Conservation (phyloP, 1,139 yeast species). For the Zygoascus meyerae region DNA sequence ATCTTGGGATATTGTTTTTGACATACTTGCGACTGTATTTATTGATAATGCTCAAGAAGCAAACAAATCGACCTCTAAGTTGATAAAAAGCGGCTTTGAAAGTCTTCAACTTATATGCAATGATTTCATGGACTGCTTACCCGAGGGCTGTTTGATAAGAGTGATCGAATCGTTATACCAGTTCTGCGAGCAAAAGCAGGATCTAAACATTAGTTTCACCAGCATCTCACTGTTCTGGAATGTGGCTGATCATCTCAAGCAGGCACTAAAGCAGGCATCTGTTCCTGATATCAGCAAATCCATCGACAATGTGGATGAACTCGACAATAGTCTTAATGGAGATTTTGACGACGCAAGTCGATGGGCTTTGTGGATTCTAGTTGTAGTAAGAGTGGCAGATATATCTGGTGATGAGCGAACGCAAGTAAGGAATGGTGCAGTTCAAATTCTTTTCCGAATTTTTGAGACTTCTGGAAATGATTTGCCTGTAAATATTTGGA, state of each 20-base stretch:
- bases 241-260: conserved; percentile 67
- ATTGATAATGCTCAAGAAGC: conserved; percentile 19
- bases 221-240: conserved; percentile 90
- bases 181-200: conserved; percentile 65
- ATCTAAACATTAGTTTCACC: conserved; percentile 81
- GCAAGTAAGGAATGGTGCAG: conserved; percentile 83
- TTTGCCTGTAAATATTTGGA: conserved; percentile 40
- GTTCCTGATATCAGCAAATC: conserved; percentile 14
- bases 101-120: conserved; percentile 77
- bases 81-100: conserved; percentile 65
- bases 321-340: conserved; percentile 1
- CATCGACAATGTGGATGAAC: conserved; percentile 14
- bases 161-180: conserved; percentile 66
- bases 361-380: conserved; percentile 54
- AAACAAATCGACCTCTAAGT: conserved; percentile 11
- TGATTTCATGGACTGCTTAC: conserved; percentile 70
- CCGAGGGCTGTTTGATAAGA: conserved; percentile 49
- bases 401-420: conserved; percentile 61
- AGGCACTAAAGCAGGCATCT: conserved; percentile 16
- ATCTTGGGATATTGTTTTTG: conserved; percentile 70
- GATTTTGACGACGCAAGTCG: conserved; percentile 10
- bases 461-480: conserved; percentile 68
- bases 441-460: conserved; percentile 80
- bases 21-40: conserved; percentile 66
- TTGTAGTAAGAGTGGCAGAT: conserved; percentile 54